A percentile compares a stretch with the other conserved stretches of the same genome.
Evolutionary conservation across 2,329 filamentous ascomycete species (phyloP).

Genomic region (Colletotrichum siamense): DNA sequence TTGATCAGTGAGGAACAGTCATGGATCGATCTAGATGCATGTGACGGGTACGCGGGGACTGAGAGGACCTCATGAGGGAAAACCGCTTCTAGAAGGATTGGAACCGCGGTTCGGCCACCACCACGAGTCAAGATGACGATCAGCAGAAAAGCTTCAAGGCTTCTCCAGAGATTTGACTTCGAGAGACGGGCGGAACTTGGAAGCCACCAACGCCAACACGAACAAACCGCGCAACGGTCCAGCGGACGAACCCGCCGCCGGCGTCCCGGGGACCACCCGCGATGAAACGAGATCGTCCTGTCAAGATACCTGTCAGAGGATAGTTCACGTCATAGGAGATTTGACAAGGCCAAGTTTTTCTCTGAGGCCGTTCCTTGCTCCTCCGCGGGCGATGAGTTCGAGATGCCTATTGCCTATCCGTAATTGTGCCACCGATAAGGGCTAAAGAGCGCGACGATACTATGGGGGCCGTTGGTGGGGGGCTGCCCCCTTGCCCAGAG

Average conservation of each 20-base stretch:
- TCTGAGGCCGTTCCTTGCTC: neutral
- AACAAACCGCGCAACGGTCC: neutral
- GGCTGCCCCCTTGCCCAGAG: neutral
- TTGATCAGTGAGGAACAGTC: neutral
- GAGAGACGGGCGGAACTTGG: neutral
- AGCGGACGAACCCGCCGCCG: neutral
- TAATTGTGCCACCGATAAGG: neutral
- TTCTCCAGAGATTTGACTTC: neutral
- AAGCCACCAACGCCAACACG: neutral
- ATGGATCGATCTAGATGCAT: neutral
- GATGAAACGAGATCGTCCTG: constrained; percentile 1
- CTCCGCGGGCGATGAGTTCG: neutral
- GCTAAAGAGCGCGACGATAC: neutral
- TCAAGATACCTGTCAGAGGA: neutral
- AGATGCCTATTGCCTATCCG: neutral
- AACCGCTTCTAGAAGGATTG: neutral
- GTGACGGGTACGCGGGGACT: neutral
- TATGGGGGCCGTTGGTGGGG: neutral
- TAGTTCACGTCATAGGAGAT: neutral
- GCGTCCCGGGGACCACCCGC: neutral
- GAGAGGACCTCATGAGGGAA: neutral
- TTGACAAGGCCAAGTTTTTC: neutral
- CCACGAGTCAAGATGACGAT: neutral
- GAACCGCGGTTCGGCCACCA: neutral
- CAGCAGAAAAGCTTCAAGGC: neutral